Percentiles rank a stretch among this genome's conserved stretches.
Evolutionary conservation across 768 basidiomycete genomes (phyloP).

Genomic region (Trametes meyenii): DNA sequence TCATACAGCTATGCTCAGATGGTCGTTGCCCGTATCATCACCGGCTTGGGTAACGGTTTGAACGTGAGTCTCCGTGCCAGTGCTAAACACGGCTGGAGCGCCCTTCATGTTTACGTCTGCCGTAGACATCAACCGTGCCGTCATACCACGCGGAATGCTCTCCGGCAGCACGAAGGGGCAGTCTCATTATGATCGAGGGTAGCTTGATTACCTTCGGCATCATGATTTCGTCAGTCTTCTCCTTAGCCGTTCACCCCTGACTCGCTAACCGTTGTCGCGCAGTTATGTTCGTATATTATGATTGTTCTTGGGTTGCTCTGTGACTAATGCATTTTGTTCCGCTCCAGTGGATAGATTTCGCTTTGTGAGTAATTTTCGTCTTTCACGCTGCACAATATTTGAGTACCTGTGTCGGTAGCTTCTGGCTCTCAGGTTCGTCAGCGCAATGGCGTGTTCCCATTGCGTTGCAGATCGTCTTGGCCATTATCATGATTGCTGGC

Average conservation of each 20-base stretch:
- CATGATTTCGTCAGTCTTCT: conserved; percentile 58
- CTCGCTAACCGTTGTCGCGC: not conserved
- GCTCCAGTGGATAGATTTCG: conserved; percentile 64
- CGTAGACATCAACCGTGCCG: conserved; percentile 65
- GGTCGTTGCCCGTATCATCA: conserved; percentile 60
- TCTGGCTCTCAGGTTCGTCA: conserved; percentile 52
- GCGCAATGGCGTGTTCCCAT: conserved; percentile 68
- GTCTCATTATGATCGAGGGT: conserved; percentile 67
- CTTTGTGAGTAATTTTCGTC: conserved; percentile 43
- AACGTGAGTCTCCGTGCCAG: conserved; percentile 44
- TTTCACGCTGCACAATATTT: conserved; percentile 1
- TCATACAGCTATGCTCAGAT: conserved; percentile 63
- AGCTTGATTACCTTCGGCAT: conserved; percentile 65
- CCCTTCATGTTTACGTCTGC: not conserved
- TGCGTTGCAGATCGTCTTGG: conserved; percentile 59
- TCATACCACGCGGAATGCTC: conserved; percentile 71
- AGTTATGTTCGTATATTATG: conserved; percentile 29
- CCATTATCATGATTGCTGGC: conserved; percentile 53
- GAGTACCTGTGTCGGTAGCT: conserved; percentile 35
- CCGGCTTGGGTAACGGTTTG: conserved; percentile 67
- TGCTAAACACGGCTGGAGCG: not conserved
- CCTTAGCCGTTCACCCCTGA: not conserved
- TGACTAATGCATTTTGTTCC: not conserved
- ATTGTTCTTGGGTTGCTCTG: not conserved
- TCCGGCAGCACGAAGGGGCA: conserved; percentile 57